Base-by-base conservation (phyloP, 345 rosid species). In the Heritiera littoralis region DNA sequence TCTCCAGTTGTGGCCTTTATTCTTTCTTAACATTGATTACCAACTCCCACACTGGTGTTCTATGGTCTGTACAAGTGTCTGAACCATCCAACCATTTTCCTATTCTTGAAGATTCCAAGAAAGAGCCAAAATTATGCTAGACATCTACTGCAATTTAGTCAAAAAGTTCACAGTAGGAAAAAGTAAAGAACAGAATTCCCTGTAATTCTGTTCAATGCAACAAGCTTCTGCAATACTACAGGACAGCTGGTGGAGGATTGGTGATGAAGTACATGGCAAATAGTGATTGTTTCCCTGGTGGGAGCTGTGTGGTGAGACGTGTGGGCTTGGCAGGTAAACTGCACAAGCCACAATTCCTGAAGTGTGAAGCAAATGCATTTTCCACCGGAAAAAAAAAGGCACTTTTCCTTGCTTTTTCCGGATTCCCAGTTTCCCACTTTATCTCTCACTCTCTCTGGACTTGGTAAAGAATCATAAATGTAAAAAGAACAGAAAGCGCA, bases 211-310 rank as follows among this genome's bases (percentile, higher is more conserved):
- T 46, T 63, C 4, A 23, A 28, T 28, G 74, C 56, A 69, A 69
- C 40, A 48, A 48, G n/a, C 56, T 69, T 48, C 18, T 23, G 74
- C 17, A 69, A 12, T 13, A 70, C 74, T 23, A 13, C 9, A 69
- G 55, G 73, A 46, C 35, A 69, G 56, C 10, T 70, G 58, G 73
- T 69, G 56, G 74, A 70, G 74, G 40, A 48, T 46, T 70, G n/a
- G 54, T 69, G 74, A 69, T 48, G 12, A 70, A 70, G 40, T 35
- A 46, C 55, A 69, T 20, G 74, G 23, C 46, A 30, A 14, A 7
- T 1, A 15, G 14, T 17, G 9, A 23, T 41, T 20, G 67, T 9
- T 75, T 23, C 55, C 78, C 3, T 14, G 23, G 38, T 23, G 78
- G 41, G 14, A 59, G 12, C 77, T 58, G 13, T 4, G 15, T 20